Conservation (phyloP, 441 rosid genomes). For the Gossypium davidsonii region DNA sequence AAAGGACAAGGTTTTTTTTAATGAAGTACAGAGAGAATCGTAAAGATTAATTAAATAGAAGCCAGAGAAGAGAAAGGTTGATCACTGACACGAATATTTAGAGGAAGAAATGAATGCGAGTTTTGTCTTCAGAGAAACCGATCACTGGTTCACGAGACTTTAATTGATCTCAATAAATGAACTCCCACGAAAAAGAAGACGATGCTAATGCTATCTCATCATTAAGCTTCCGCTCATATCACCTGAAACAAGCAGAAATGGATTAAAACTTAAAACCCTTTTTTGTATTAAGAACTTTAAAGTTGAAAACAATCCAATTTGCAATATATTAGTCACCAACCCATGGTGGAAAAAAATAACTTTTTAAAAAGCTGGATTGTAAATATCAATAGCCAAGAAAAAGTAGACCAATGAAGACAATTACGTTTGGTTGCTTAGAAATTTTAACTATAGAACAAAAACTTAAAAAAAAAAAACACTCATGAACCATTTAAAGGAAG, state of each 20-base stretch:
- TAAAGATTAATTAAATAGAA: background rate
- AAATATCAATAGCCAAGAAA: background rate
- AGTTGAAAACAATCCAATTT: background rate
- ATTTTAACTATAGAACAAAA: background rate
- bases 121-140: constrained; percentile 16
- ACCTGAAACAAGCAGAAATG: constrained; percentile 11
- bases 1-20: background rate
- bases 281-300: background rate
- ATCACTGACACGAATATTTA: constrained; percentile 22
- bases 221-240: constrained; percentile 11
- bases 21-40: background rate
- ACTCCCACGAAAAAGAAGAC: background rate
- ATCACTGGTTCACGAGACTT: constrained; percentile 35
- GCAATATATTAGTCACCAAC: background rate
- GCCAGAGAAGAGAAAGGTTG: constrained; percentile 9
- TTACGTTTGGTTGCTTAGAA: constrained; percentile 10
- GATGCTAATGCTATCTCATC: background rate
- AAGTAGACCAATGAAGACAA: background rate
- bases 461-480: background rate
- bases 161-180: constrained; percentile 44
- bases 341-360: background rate
- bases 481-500: background rate
- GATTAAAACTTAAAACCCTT: background rate
- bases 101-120: constrained; percentile 21
- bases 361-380: background rate